A percentile compares a stretch with the other conserved stretches of the same genome.
These are phyloP conservation scores for Hanseniaspora lindneri DNA, from an alignment of 805 yeast genomes.

Conservation along the genomic window DNA sequence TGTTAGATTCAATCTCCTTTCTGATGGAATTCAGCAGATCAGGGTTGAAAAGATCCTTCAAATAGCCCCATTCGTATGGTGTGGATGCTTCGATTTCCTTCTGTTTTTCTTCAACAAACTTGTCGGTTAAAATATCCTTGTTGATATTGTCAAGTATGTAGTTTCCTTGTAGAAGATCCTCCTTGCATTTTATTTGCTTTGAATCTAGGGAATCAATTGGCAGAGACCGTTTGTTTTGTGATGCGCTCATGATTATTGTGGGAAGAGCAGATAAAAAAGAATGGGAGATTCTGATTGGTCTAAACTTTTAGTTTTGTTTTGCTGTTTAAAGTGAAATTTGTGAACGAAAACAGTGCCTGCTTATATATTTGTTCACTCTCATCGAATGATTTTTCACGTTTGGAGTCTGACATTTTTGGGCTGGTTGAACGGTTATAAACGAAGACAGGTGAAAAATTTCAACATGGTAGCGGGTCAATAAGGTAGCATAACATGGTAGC, in stretches of 20 bases:
- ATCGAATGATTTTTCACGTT: no score
- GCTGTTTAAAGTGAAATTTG: no score
- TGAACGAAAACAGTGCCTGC: no score
- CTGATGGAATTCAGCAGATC: constrained; percentile 66
- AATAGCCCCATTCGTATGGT: constrained; percentile 88
- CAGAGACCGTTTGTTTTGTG: background rate
- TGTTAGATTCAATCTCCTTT: constrained; percentile 66
- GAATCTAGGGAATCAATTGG: background rate
- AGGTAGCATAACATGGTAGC: no score
- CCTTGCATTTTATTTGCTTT: constrained; percentile 4
- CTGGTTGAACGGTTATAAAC: no score
- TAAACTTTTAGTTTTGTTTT: no score
- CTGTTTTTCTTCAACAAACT: constrained; percentile 33
- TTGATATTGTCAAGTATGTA: constrained; percentile 35
- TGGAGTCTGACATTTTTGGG: no score
- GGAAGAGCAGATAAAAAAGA: background rate
- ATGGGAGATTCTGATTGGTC: no score
- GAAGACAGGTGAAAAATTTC: no score
- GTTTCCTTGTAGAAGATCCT: constrained; percentile 23
- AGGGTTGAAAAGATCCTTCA: constrained; percentile 62
- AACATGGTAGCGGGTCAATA: no score
- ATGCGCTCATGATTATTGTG: background rate
- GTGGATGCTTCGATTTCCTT: constrained; percentile 41
- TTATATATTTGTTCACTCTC: no score
- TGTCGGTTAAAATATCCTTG: constrained; percentile 36